These are phyloP conservation scores for Blepharisma stoltei DNA, from an alignment of 73 alveolate species.

Conservation along the genomic window DNA sequence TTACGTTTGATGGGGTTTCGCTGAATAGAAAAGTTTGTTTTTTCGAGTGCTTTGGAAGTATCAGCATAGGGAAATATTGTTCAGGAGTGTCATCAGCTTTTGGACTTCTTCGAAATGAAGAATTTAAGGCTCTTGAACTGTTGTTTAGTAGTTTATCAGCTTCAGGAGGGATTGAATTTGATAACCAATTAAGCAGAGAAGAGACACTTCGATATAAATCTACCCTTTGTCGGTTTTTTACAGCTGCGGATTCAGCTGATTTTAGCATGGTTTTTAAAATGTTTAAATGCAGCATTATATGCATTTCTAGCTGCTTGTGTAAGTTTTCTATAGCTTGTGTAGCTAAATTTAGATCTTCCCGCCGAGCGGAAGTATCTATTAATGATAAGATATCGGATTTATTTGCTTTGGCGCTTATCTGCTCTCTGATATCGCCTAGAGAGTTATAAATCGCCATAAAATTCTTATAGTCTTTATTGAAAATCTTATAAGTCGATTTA, in stretches of 20 bases:
- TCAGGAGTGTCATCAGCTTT: too few relatives aligned
- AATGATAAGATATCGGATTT: neutral
- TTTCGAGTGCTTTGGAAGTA: too few relatives aligned
- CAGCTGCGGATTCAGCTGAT: neutral
- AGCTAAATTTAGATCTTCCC: constrained; percentile 10
- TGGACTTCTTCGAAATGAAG: too few relatives aligned
- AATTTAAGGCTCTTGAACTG: too few relatives aligned
- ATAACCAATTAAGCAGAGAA: neutral
- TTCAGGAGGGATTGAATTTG: neutral
- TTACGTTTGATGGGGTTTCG: too few relatives aligned
- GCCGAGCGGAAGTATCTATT: neutral
- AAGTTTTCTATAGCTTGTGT: constrained; percentile 3
- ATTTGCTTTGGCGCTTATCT: neutral
- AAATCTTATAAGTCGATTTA: neutral
- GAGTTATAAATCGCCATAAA: constrained; percentile 7
- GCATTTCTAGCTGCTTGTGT: constrained; percentile 21
- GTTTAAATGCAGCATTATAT: neutral
- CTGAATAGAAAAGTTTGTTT: too few relatives aligned
- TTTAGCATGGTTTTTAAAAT: neutral
- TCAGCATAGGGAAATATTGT: too few relatives aligned
- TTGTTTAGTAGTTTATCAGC: neutral
- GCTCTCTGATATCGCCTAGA: neutral
- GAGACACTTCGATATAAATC: neutral
- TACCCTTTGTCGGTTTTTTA: neutral
- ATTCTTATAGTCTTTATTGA: neutral